Conservation (phyloP, 2,329 filamentous ascomycete genomes). For the Aureobasidium sp. region DNA sequence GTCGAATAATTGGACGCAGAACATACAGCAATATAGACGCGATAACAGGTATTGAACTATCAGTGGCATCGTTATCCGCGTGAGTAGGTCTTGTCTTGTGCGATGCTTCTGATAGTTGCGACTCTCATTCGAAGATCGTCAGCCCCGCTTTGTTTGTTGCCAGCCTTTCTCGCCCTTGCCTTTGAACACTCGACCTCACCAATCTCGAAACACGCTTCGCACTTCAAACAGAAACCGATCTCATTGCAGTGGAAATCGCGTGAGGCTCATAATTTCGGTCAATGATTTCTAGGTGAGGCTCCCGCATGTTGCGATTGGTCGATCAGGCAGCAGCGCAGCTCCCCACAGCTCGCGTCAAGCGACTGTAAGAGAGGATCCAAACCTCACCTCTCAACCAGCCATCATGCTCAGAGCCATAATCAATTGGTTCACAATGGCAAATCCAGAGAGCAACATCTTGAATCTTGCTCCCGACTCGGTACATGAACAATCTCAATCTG, state of each 20-base stretch:
- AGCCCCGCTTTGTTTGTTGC: background rate
- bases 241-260: background rate
- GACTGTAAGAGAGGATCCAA: background rate
- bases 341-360: background rate
- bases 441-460: background rate
- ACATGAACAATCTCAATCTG: conserved; percentile 7
- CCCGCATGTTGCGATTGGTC: background rate
- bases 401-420: conserved; percentile 4
- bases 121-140: background rate
- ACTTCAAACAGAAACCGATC: background rate
- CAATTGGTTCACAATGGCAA: conserved; percentile 7
- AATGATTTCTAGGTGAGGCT: background rate
- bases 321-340: conserved; percentile 8
- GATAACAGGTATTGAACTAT: no score
- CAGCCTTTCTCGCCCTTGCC: background rate
- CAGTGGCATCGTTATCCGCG: no score
- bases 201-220: background rate
- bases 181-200: background rate
- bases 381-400: background rate
- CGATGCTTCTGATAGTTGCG: no score
- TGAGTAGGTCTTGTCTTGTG: no score
- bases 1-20: no score
- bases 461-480: background rate
- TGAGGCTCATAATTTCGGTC: no score
- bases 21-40: no score